A percentile compares a stretch with the other conserved stretches of the same genome.
phyloP scores from a whole-genome alignment of 2,329 filamentous ascomycete species.

The Penicillium italicum region DNA sequence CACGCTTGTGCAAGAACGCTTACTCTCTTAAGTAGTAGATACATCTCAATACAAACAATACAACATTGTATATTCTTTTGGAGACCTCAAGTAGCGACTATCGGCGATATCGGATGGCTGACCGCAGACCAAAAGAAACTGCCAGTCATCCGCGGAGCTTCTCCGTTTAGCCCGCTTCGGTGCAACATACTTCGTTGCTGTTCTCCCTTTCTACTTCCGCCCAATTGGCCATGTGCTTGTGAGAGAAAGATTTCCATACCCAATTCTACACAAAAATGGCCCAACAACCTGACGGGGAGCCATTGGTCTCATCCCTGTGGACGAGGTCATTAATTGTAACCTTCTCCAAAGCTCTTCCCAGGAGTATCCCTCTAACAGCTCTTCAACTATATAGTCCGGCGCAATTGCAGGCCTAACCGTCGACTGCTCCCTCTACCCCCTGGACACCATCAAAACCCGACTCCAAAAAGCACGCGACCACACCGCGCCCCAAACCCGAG shows the following conservation, averaged over 20 bases:
- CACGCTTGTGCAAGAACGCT: neutral
- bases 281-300: slow-evolving; percentile 30
- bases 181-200: neutral
- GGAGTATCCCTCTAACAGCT: slow-evolving; percentile 7
- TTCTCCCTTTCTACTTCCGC: neutral
- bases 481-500: slow-evolving; percentile 54
- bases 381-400: slow-evolving; percentile 60
- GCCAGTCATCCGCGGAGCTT: slow-evolving; percentile 18
- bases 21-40: neutral
- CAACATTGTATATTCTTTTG: neutral
- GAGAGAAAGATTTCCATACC: slow-evolving; percentile 5
- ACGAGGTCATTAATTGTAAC: slow-evolving; percentile 42
- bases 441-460: slow-evolving; percentile 98
- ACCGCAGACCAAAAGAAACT: slow-evolving; percentile 25
- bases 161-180: neutral
- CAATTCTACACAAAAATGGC: slow-evolving; percentile 20
- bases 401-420: slow-evolving; percentile 91
- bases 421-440: slow-evolving; percentile 92
- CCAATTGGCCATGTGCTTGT: slow-evolving; percentile 10
- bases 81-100: slow-evolving; percentile 8
- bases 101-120: slow-evolving; percentile 25
- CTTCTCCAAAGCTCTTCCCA: neutral
- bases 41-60: neutral
- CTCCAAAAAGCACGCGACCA: slow-evolving; percentile 66
- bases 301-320: slow-evolving; percentile 43